phyloP scores from a whole-genome alignment of 768 basidiomycete genomes.

The Cystobasidium tubakii region DNA sequence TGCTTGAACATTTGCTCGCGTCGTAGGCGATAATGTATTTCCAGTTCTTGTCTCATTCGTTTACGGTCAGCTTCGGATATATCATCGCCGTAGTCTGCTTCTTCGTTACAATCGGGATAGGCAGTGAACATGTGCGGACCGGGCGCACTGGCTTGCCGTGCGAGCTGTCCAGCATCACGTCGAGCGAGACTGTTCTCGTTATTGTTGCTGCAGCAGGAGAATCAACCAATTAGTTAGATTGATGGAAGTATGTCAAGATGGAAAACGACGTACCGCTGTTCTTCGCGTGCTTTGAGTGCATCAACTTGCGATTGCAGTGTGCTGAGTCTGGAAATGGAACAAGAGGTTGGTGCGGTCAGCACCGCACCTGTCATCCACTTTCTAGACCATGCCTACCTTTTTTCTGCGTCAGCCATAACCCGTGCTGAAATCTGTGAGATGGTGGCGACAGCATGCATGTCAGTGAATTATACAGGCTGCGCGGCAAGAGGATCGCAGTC shows the following conservation, averaged over 20 bases:
- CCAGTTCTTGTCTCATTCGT: constrained; percentile 2
- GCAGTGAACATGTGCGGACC: neutral
- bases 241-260: too few species aligned
- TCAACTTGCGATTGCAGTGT: neutral
- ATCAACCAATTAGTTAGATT: too few species aligned
- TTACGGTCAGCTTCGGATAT: constrained; percentile 6
- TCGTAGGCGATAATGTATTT: neutral
- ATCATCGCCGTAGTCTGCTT: neutral
- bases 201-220: neutral
- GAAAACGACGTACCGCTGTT: neutral
- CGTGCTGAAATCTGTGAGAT: constrained; percentile 8
- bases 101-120: neutral
- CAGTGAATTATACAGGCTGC: too few species aligned
- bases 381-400: too few species aligned
- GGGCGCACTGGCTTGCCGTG: neutral
- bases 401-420: constrained; percentile 6
- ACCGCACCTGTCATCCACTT: too few species aligned
- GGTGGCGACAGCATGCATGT: neutral
- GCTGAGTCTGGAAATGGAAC: neutral
- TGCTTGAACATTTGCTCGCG: constrained; percentile 29
- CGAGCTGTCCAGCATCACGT: neutral
- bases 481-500: too few species aligned
- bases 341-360: too few species aligned
- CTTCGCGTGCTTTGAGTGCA: neutral
- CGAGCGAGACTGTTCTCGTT: neutral